phyloP scores from a whole-genome alignment of 352 stramenopile genomes.

The Phytophthora megakarya region DNA sequence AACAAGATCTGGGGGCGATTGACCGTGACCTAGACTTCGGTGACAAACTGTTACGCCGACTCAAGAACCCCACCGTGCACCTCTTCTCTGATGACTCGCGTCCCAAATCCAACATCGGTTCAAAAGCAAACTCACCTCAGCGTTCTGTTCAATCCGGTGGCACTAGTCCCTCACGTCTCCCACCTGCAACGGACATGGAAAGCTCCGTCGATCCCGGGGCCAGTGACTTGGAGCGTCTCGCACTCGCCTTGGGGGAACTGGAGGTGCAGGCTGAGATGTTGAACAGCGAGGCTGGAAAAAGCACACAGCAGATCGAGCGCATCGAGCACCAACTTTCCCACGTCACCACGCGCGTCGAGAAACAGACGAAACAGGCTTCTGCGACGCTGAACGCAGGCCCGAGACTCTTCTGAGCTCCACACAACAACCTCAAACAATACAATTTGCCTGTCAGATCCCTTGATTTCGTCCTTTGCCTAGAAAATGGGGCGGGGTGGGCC shows the following conservation, averaged over 20 bases:
- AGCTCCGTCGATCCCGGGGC: constrained; percentile 21
- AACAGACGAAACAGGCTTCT: constrained; percentile 72
- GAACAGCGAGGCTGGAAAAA: constrained; percentile 66
- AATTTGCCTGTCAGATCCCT: neutral
- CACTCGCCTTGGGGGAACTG: constrained; percentile 65
- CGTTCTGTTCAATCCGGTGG: constrained; percentile 18
- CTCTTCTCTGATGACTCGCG: constrained; percentile 62
- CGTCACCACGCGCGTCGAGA: constrained; percentile 70
- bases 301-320: constrained; percentile 75
- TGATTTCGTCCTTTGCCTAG: constrained; percentile 22
- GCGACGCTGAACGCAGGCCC: constrained; percentile 41
- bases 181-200: constrained; percentile 26
- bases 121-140: constrained; percentile 23
- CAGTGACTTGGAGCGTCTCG: constrained; percentile 67
- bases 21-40: constrained; percentile 71
- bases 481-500: constrained; percentile 48
- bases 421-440: neutral
- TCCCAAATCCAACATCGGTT: constrained; percentile 12
- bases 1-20: constrained; percentile 62
- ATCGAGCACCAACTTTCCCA: constrained; percentile 69
- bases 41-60: constrained; percentile 73
- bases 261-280: constrained; percentile 72
- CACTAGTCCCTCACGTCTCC: constrained; percentile 19
- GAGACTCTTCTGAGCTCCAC: constrained; percentile 39
- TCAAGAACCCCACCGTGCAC: constrained; percentile 74